Evolutionary conservation across 73 alveolate genomes (phyloP), one percentile per base, ranked within the genome.

Genomic region (Paramecium caudatum): DNA sequence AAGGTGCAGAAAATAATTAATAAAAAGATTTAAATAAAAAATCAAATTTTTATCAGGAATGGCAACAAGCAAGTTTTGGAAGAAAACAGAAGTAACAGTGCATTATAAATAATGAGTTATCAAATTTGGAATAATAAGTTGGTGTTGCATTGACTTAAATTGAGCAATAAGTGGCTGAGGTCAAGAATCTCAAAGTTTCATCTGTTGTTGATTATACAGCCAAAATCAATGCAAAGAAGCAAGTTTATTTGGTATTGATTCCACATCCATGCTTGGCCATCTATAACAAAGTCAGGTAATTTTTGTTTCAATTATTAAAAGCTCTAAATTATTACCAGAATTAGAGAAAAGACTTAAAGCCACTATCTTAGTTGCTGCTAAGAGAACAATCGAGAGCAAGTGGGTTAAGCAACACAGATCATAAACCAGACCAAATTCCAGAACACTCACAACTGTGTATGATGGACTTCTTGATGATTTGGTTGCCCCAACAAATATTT

Each of bases 321-420:
- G 90, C 82, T 23, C 55, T 30, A 86, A 86, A 61, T 78, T 86
- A 48, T 47, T 86, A 46, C 82, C 84, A 46, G 93, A 86, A 86
- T 78, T 86, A 48, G 93, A 86, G 55, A 86, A 86, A 55, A 62
- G 68, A 78, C 81, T 86, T 25, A 86, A 86, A 61, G 90, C 82
- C 19, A 86, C 85, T 23, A 78, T 86, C 46, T 70, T 86, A 25
- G 62, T 86, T 55, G 84, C 85, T 34, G 93, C 93, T 23, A 62
- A 86, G 55, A 86, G 93, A 86, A 36, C 74, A 48, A 62, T 86
- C 16, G 78, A 86, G 65, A 62, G 81, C 61, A 86, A 63, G 65
- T 86, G 93, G 93, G 80, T 86, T 50, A 86, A 86, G 93, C 49
- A 19, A 4, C 93, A 86, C 90, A 86, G 80, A 78, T 62, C 87